These are phyloP conservation scores for Trypanosomatidae sp. DNA, from an alignment of 208 protist genomes.

Conservation along the genomic window DNA sequence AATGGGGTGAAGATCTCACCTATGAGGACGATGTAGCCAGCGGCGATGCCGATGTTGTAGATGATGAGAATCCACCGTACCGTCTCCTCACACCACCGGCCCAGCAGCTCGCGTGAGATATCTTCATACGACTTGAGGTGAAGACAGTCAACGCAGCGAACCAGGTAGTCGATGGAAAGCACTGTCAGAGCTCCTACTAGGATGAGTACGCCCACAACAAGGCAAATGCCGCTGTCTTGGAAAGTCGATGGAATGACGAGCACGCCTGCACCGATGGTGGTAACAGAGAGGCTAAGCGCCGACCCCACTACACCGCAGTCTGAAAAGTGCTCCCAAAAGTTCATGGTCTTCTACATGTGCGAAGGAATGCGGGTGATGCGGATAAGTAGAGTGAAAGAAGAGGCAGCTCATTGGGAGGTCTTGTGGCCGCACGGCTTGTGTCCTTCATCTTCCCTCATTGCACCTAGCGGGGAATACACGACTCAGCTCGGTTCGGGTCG, in stretches of 20 bases:
- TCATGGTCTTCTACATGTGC: slow-evolving; percentile 1
- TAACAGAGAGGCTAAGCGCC: slow-evolving; percentile 65
- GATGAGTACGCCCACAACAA: slow-evolving; percentile 40
- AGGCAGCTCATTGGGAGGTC: background rate
- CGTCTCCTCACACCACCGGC: slow-evolving; percentile 55
- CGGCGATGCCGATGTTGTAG: slow-evolving; percentile 66
- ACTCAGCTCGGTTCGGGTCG: background rate
- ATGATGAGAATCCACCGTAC: slow-evolving; percentile 77
- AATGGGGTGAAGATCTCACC: slow-evolving; percentile 69
- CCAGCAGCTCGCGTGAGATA: slow-evolving; percentile 69
- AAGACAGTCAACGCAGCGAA: slow-evolving; percentile 61
- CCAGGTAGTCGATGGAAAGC: slow-evolving; percentile 75
- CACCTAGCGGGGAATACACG: background rate
- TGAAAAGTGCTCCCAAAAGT: slow-evolving; percentile 15
- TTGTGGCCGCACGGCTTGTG: background rate
- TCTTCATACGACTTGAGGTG: slow-evolving; percentile 79
- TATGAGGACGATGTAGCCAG: slow-evolving; percentile 79
- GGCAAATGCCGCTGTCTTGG: slow-evolving; percentile 59
- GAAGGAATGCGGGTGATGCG: background rate
- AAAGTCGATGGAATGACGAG: slow-evolving; percentile 64
- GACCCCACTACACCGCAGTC: slow-evolving; percentile 34
- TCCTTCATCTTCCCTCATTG: background rate
- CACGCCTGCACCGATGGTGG: slow-evolving; percentile 71
- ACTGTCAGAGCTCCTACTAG: slow-evolving; percentile 55
- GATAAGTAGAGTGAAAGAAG: background rate